Percentiles rank a stretch among this genome's conserved stretches.
These are phyloP conservation scores for Anacardium occidentale DNA, from an alignment of 345 rosid species.

Conservation along the genomic window DNA sequence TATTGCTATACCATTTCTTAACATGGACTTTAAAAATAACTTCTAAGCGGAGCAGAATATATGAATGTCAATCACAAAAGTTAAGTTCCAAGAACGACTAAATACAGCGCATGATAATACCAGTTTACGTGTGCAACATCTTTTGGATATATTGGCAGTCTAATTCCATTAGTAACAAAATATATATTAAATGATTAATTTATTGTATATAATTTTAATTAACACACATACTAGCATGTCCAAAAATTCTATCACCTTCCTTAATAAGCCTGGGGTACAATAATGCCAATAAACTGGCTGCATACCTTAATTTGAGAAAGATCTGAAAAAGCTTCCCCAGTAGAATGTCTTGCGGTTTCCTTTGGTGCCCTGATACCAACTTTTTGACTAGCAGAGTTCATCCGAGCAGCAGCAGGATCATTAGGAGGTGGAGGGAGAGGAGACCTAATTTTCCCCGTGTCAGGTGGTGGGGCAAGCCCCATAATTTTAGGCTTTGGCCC, in stretches of 20 bases:
- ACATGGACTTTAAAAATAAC: background rate
- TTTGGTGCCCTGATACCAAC: conserved; percentile 26
- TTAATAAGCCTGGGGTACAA: background rate
- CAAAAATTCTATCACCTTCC: background rate
- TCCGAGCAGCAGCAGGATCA: conserved; percentile 66
- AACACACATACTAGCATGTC: background rate
- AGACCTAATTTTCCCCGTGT: conserved; percentile 57
- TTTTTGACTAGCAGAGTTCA: conserved; percentile 34
- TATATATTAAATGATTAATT: background rate
- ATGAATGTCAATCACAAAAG: background rate
- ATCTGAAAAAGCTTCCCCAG: conserved; percentile 60
- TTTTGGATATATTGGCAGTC: background rate
- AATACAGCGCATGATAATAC: too few species aligned
- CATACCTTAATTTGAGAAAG: conserved; percentile 78
- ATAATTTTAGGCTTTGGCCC: conserved; percentile 61
- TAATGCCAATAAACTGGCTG: background rate
- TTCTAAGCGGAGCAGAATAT: background rate
- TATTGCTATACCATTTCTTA: background rate
- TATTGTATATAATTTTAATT: background rate
- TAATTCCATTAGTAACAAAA: background rate
- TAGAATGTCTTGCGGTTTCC: conserved; percentile 39
- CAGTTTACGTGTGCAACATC: too few species aligned
- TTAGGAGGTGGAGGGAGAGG: conserved; percentile 94
- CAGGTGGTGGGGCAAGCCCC: conserved; percentile 87
- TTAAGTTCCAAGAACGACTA: background rate